A percentile compares a stretch with the other conserved stretches of the same genome.
Conservation (phyloP, 2,329 filamentous ascomycete genomes). For the Alternaria sp. region DNA sequence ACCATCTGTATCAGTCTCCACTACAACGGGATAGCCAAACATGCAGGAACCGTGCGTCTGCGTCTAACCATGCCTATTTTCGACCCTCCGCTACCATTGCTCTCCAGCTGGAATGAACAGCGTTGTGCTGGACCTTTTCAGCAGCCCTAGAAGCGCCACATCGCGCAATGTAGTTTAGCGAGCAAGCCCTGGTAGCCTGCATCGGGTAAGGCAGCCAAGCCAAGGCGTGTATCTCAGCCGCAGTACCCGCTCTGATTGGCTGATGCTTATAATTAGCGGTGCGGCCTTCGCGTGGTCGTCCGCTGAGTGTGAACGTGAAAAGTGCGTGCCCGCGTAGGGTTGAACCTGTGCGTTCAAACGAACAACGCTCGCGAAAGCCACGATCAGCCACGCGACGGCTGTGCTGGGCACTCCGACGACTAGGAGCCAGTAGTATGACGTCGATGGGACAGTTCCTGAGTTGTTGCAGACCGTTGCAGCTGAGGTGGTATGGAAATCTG, state of each 20-base stretch:
- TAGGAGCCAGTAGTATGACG: slow-evolving; percentile 45
- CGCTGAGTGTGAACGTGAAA: slow-evolving; percentile 40
- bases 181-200: slow-evolving; percentile 18
- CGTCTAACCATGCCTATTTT: slow-evolving; percentile 33
- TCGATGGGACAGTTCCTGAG: slow-evolving; percentile 36
- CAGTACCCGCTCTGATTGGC: slow-evolving; percentile 39
- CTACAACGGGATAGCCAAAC: slow-evolving; percentile 21
- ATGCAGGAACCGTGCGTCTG: slow-evolving; percentile 39
- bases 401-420: slow-evolving; percentile 38
- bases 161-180: slow-evolving; percentile 32
- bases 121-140: slow-evolving; percentile 42
- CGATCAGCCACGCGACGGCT: slow-evolving; percentile 51
- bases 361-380: slow-evolving; percentile 38
- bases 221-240: slow-evolving; percentile 30
- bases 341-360: slow-evolving; percentile 24
- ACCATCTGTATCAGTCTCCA: slow-evolving; percentile 25
- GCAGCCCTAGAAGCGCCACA: slow-evolving; percentile 41
- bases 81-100: slow-evolving; percentile 34
- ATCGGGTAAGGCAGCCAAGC: slow-evolving; percentile 39
- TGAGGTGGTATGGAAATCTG: slow-evolving; percentile 40
- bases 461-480: slow-evolving; percentile 38
- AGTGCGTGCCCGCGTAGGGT: slow-evolving; percentile 34
- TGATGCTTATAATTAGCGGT: slow-evolving; percentile 41
- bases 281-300: slow-evolving; percentile 42
- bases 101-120: slow-evolving; percentile 42